Percentiles rank a stretch among this genome's conserved stretches.
These are phyloP conservation scores for Spergularia marina DNA, from an alignment of 148 eudicot species.

Conservation along the genomic window DNA sequence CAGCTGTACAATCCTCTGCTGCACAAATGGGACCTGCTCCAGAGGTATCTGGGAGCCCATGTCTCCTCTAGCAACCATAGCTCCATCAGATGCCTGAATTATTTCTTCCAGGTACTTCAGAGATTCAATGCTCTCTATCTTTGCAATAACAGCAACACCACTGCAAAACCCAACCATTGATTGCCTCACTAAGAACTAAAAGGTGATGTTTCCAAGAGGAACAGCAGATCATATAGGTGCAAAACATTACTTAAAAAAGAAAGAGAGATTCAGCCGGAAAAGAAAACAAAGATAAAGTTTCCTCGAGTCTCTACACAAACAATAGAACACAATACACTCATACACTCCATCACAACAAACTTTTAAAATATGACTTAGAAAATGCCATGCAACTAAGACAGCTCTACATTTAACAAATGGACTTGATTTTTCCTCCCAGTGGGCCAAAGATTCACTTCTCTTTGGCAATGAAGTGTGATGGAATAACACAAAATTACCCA, in stretches of 20 bases:
- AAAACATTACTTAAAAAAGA: not conserved
- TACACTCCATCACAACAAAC: not conserved
- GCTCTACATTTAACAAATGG: not conserved
- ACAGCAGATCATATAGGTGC: no score
- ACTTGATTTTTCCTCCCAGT: not conserved
- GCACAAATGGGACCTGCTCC: constrained; percentile 93
- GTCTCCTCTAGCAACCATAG: constrained; percentile 99
- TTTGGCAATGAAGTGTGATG: no score
- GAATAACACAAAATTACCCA: no score
- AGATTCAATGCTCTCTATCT: constrained; percentile 94
- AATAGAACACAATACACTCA: not conserved
- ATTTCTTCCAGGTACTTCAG: constrained; percentile 88
- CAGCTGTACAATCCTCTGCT: constrained; percentile 77
- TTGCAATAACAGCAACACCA: constrained; percentile 76
- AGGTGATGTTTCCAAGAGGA: not conserved
- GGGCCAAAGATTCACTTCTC: no score
- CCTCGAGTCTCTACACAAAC: not conserved
- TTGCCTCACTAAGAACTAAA: not conserved
- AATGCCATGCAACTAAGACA: not conserved
- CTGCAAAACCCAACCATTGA: constrained; percentile 38
- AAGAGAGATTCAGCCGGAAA: not conserved
- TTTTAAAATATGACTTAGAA: not conserved
- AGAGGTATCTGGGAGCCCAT: constrained; percentile 97
- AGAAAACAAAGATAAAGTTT: not conserved
- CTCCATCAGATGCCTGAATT: constrained; percentile 86